These are phyloP conservation scores for Larix sibirica DNA, from an alignment of 83 land plant species.

Conservation along the genomic window DNA sequence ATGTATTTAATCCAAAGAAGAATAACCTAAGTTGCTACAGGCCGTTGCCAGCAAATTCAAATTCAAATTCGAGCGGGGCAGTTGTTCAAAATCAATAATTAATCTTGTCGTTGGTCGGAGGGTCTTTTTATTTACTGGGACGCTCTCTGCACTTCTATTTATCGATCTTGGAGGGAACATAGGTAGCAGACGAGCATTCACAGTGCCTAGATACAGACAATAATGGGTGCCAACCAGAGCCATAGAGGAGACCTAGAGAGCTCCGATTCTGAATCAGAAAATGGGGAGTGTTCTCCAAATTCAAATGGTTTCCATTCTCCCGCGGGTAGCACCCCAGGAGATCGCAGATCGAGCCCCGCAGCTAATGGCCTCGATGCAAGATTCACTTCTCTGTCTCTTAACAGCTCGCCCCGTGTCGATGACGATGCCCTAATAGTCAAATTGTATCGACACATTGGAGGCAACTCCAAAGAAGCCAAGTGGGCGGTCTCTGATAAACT, in stretches of 20 bases:
- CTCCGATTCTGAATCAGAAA: constrained; percentile 22
- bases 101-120: no score
- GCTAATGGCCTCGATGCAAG: constrained; percentile 51
- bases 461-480: constrained; percentile 58
- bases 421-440: constrained; percentile 50
- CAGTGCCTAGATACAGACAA: neutral
- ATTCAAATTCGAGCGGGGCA: no score
- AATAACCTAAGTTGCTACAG: no score
- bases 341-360: neutral
- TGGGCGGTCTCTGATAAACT: constrained; percentile 86
- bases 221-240: neutral
- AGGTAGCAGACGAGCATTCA: neutral
- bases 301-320: neutral
- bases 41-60: no score
- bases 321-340: neutral
- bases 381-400: constrained; percentile 36
- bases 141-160: no score
- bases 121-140: no score
- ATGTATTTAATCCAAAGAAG: no score
- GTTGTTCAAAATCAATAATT: no score
- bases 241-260: constrained; percentile 15
- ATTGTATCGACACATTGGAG: constrained; percentile 80
- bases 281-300: neutral
- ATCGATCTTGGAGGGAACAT: no score
- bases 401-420: constrained; percentile 17